Evolutionary conservation across 768 basidiomycete species (phyloP).

Genomic region (Exidia glandulosa): DNA sequence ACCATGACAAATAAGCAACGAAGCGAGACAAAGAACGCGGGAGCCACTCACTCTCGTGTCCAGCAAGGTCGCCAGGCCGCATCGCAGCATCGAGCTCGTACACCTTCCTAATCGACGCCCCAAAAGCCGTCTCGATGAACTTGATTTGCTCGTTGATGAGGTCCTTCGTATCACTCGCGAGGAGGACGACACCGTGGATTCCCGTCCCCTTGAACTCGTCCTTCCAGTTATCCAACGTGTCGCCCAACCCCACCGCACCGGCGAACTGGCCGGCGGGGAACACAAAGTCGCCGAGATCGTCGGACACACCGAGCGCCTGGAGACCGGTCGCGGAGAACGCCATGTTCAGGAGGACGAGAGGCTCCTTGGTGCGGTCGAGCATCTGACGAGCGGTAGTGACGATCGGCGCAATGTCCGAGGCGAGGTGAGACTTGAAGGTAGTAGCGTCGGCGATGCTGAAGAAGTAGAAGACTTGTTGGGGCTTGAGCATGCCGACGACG

Average conservation of each 20-base stretch:
- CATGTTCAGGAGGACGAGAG: constrained; percentile 12
- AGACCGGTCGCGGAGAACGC: constrained; percentile 13
- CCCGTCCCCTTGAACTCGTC: constrained; percentile 8
- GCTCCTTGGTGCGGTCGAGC: constrained; percentile 5
- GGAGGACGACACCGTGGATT: constrained; percentile 14
- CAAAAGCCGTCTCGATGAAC: constrained; percentile 6
- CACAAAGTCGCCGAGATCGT: constrained; percentile 9
- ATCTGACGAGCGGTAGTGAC: constrained; percentile 4
- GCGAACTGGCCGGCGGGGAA: constrained; percentile 11
- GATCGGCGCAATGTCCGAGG: neutral
- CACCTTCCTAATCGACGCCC: constrained; percentile 6
- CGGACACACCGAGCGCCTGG: constrained; percentile 10
- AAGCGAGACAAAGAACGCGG: neutral
- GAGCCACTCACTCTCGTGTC: constrained; percentile 13
- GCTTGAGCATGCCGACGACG: constrained; percentile 1
- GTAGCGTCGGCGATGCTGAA: neutral
- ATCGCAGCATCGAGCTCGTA: constrained; percentile 7
- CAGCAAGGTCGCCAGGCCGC: constrained; percentile 11
- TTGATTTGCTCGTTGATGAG: neutral
- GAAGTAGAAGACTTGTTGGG: neutral
- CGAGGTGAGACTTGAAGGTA: neutral
- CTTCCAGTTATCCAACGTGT: constrained; percentile 9
- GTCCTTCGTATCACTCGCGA: constrained; percentile 10
- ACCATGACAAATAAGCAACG: neutral
- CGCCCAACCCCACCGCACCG: constrained; percentile 11